phyloP scores from a whole-genome alignment of 2,329 filamentous ascomycete genomes.

The Sporothrix euskadiensis region DNA sequence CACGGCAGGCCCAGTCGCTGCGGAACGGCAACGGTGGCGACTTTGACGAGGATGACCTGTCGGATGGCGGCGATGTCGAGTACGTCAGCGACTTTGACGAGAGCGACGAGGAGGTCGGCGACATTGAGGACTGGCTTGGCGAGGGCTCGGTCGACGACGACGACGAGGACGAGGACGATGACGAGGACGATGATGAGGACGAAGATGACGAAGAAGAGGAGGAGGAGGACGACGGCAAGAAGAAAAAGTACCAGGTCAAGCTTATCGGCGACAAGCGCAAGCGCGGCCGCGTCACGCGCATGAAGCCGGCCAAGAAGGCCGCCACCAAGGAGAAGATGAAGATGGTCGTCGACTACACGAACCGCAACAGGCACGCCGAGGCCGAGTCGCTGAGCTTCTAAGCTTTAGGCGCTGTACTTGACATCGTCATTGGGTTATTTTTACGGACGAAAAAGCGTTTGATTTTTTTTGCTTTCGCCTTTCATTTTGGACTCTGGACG shows the following conservation, averaged over 20 bases:
- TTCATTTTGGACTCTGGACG: neutral
- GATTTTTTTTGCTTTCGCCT: neutral
- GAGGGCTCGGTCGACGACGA: slow-evolving; percentile 65
- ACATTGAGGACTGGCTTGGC: slow-evolving; percentile 91
- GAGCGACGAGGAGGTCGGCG: slow-evolving; percentile 74
- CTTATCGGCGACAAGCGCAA: slow-evolving; percentile 57
- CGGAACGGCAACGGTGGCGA: slow-evolving; percentile 50
- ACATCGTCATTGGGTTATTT: neutral
- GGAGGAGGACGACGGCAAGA: slow-evolving; percentile 51
- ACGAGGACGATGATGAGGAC: slow-evolving; percentile 58
- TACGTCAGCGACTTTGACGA: slow-evolving; percentile 91
- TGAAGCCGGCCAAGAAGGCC: slow-evolving; percentile 64
- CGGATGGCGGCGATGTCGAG: slow-evolving; percentile 72
- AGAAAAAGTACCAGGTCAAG: slow-evolving; percentile 58
- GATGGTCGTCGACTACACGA: slow-evolving; percentile 30
- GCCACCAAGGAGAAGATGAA: slow-evolving; percentile 33
- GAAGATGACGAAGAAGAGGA: slow-evolving; percentile 60
- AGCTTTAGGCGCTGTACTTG: neutral
- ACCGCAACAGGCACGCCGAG: slow-evolving; percentile 21
- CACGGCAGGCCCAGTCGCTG: slow-evolving; percentile 23
- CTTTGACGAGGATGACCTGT: slow-evolving; percentile 67
- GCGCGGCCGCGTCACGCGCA: slow-evolving; percentile 50
- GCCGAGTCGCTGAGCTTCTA: slow-evolving; percentile 26
- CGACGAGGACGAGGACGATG: slow-evolving; percentile 60
- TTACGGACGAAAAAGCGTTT: neutral